Evolutionary conservation across 306 rosid genomes (phyloP), one percentile per base, ranked within the genome.

Genomic region (Hippophae gyantsensis): DNA sequence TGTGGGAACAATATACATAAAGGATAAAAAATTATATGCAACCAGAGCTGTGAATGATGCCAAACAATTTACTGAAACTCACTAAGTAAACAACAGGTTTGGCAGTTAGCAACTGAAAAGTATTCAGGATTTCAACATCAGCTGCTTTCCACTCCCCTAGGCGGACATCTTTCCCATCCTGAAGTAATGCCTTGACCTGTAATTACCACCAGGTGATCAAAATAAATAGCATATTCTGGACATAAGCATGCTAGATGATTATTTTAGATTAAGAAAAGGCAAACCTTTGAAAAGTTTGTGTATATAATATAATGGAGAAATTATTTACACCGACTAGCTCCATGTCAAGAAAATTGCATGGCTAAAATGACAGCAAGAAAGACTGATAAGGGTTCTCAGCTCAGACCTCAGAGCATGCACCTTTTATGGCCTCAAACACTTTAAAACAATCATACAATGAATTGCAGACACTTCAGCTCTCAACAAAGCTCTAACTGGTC

Each of bases 91-190:
- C 93, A 82, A 92, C 96, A 25, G 96, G 93, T 61, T 92, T 92
- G 66, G 99, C 99, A 44, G 95, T 83, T 42, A 92, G 95, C 87
- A 92, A 78, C 77, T 92, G 99, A 63, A 88, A 88, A 61, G 96
- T 71, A 84, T 92, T 92, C 54, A 88, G 53, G 72, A 92, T 84
- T 77, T 92, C 99, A 23, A 78, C 66, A 44, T 92, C 99, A 61
- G 99, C 95, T 76, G 95, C 79, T 69, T 92, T 88, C 99, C 99
- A 92, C 7, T 92, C 99, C 74, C 95, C 96, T 13, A 92, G 79
- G 25, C 99, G 99, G 14, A 92, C 61, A 82, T 92, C 96, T 78
- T 92, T 88, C 70, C 88, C 99, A 40, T 86, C 96, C 76, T 65
- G 76, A 41, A 92, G 81, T 57, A 59, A 64, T 56, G 88, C 84